Percentiles rank a stretch among this genome's conserved stretches.
Evolutionary conservation across 2,329 filamentous ascomycete genomes (phyloP).

Genomic region (Venturia oleaginea): DNA sequence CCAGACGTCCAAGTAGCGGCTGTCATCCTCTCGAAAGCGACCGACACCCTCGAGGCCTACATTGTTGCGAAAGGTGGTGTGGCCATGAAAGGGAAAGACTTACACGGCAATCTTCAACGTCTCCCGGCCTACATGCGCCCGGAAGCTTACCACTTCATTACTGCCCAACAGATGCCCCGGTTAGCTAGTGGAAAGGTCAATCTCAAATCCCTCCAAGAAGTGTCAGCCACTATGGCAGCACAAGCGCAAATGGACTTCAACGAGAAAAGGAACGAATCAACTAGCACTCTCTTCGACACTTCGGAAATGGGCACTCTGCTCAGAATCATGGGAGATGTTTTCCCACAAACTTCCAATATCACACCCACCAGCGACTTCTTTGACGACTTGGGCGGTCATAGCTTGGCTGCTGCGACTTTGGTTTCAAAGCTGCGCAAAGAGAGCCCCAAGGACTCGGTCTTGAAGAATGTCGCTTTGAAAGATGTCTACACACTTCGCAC

Average conservation of each 20-base stretch:
- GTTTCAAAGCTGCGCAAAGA: background rate
- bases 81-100: background rate
- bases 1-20: constrained; percentile 21
- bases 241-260: background rate
- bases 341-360: background rate
- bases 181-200: background rate
- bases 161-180: background rate
- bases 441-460: background rate
- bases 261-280: background rate
- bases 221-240: background rate
- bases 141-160: background rate
- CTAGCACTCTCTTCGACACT: background rate
- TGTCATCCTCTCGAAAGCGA: constrained; percentile 18
- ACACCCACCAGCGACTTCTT: background rate
- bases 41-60: constrained; percentile 25
- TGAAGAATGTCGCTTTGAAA: background rate
- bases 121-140: constrained; percentile 3
- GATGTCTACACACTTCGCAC: background rate
- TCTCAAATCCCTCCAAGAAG: background rate
- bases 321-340: constrained; percentile 3
- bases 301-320: background rate
- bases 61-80: background rate
- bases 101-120: background rate
- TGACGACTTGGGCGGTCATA: background rate
- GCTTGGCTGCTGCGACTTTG: background rate